phyloP scores from a whole-genome alignment of 768 basidiomycete genomes.

The Collybia nuda region DNA sequence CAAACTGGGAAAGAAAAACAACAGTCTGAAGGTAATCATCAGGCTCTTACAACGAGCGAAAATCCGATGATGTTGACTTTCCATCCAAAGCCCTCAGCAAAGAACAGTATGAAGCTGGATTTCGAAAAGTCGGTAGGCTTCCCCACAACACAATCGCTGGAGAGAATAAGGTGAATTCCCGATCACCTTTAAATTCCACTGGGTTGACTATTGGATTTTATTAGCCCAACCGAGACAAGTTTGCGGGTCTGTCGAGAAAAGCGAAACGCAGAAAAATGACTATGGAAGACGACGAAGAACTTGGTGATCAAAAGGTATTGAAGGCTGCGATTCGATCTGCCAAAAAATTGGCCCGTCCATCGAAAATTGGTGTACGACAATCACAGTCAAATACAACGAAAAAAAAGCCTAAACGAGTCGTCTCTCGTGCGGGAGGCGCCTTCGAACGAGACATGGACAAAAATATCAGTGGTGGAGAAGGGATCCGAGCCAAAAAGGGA shows the following conservation, averaged over 20 bases:
- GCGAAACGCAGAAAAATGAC: conserved; percentile 88
- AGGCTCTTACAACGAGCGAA: too few species aligned
- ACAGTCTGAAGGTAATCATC: conserved; percentile 65
- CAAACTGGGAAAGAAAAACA: conserved; percentile 84
- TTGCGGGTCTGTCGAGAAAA: conserved; percentile 82
- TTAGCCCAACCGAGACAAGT: conserved; percentile 76
- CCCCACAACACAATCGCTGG: conserved; percentile 33
- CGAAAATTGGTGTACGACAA: conserved; percentile 67
- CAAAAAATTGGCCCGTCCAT: conserved; percentile 74
- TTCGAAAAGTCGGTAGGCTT: conserved; percentile 31
- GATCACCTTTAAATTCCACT: conserved; percentile 1
- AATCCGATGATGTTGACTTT: neutral
- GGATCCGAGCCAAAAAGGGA: conserved; percentile 63
- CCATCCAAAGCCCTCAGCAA: conserved; percentile 66
- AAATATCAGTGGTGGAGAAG: conserved; percentile 45
- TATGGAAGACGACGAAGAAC: conserved; percentile 73
- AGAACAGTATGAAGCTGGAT: conserved; percentile 64
- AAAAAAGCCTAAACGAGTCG: conserved; percentile 34
- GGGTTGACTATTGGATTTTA: neutral
- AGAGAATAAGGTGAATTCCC: conserved; percentile 37
- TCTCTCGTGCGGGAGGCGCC: conserved; percentile 29
- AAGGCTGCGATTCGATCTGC: conserved; percentile 82
- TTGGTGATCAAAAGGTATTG: conserved; percentile 51
- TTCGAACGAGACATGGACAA: conserved; percentile 66
- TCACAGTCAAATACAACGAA: conserved; percentile 26